Base-by-base conservation (phyloP, 2,329 filamentous ascomycete species). In the Apiospora hydei region DNA sequence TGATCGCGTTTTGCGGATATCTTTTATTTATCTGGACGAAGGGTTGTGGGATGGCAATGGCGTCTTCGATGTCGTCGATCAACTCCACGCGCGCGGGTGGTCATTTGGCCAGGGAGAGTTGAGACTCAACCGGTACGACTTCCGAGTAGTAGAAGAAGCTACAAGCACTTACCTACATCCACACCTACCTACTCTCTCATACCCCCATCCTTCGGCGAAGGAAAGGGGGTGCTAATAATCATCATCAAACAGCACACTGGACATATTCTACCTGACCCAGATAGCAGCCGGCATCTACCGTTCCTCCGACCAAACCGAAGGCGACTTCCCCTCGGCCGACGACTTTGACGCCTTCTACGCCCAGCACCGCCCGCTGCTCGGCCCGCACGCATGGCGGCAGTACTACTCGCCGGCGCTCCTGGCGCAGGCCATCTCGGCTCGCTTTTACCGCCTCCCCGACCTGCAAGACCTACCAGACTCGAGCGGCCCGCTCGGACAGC, bases 271-370 rank as follows among this genome's bases (percentile, higher is more conserved):
- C 38, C n/a, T 67, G 1, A 21, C 64, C 64, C 64, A 67, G 21
- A 67, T 67, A 46, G 64, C 64, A 44, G 64, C 64, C 21, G 64
- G 24, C 26, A 67, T 67, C n/a, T 67, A 67, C 38, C 64, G 64
- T 34, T 44, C 41, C 26, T 67, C 64, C 3, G 64, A 67, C 64
- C 64, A 67, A 8, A 18, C 14, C 2, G 41, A 67, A 4, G 64
- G 64, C 41, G 64, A 67, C n/a, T 67, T 67, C 13, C 38, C 64
- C 38, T 18, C 16, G 16, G 13, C 64, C 4, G 64, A 67, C 43
- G 38, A 67, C 38, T 67, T 67, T 30, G 64, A 67, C 18, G 4
- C 38, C 13, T 67, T 67, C 41, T 67, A 67, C 43, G 43, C n/a
- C 64, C 38, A 46, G 41, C 64, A 67, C 38, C 8, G 44, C 16